phyloP scores from a whole-genome alignment of 148 eudicot species.

The Silene uniflora region DNA sequence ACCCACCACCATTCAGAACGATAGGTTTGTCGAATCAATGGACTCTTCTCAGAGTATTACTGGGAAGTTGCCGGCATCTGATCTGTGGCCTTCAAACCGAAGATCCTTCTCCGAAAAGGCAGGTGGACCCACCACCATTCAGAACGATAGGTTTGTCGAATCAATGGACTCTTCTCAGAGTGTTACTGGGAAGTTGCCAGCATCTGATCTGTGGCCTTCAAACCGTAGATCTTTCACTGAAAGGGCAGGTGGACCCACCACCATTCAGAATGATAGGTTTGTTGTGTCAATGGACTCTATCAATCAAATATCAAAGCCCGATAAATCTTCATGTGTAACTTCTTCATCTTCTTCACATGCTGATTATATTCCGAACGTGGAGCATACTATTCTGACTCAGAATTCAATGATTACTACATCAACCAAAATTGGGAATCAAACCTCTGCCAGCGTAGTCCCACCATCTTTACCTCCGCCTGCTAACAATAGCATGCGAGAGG shows the following conservation, averaged over 20 bases:
- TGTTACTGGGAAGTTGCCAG: conserved; percentile 24
- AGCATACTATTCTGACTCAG: too few relatives aligned
- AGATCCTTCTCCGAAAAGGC: conserved; percentile 37
- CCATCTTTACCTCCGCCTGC: too few relatives aligned
- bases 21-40: conserved; percentile 23
- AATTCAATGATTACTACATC: too few relatives aligned
- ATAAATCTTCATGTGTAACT: conserved; percentile 15
- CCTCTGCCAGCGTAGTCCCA: too few relatives aligned
- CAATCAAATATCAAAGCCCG: conserved; percentile 16
- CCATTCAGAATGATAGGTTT: conserved; percentile 19
- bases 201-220: conserved; percentile 31
- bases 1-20: conserved; percentile 13
- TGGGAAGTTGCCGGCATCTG: conserved; percentile 23
- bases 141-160: conserved; percentile 25
- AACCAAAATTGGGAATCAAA: too few relatives aligned
- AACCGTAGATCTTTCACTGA: conserved; percentile 37
- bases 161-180: conserved; percentile 31
- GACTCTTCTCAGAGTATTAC: conserved; percentile 32
- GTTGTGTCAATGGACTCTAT: conserved; percentile 29
- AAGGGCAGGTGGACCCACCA: conserved; percentile 14
- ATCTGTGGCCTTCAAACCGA: conserved; percentile 32
- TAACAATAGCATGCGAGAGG: too few relatives aligned
- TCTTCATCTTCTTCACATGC: conserved; percentile 16
- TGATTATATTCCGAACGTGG: conserved; percentile 1
- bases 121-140: neutral